phyloP scores from a whole-genome alignment of 192 early-diverging fungal species.

The Thamnidium elegans region DNA sequence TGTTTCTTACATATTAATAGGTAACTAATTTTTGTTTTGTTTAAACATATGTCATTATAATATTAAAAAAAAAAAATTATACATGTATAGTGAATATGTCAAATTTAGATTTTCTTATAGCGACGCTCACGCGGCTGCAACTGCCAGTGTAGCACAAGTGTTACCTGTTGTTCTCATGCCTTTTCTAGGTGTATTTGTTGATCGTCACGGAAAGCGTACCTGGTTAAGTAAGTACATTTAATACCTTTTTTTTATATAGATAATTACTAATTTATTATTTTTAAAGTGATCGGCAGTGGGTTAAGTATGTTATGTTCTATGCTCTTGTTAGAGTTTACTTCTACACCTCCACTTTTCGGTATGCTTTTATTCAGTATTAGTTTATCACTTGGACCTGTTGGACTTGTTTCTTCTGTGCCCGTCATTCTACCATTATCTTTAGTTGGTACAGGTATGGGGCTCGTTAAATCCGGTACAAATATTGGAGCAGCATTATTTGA shows the following conservation, averaged over 20 bases:
- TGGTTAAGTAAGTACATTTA: slow-evolving; percentile 37
- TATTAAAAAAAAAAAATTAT: no score
- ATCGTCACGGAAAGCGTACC: slow-evolving; percentile 61
- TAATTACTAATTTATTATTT: neutral
- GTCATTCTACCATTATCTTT: slow-evolving; percentile 52
- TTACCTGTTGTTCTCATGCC: slow-evolving; percentile 69
- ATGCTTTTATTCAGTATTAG: slow-evolving; percentile 57
- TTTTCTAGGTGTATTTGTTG: slow-evolving; percentile 67
- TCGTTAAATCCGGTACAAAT: slow-evolving; percentile 63
- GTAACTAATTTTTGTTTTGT: slow-evolving; percentile 23
- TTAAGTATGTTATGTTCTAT: slow-evolving; percentile 22
- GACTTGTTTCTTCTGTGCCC: slow-evolving; percentile 55
- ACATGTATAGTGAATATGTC: slow-evolving; percentile 57
- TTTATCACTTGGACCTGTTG: slow-evolving; percentile 57
- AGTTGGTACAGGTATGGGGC: slow-evolving; percentile 57
- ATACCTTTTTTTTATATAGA: slow-evolving; percentile 1
- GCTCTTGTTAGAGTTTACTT: slow-evolving; percentile 51
- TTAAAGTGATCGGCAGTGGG: slow-evolving; percentile 33
- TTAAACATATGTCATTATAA: neutral
- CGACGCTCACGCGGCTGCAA: slow-evolving; percentile 62
- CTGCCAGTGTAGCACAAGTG: slow-evolving; percentile 64
- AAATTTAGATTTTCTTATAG: slow-evolving; percentile 63
- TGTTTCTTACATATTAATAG: slow-evolving; percentile 66
- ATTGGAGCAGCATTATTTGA: slow-evolving; percentile 60
- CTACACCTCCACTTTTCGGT: slow-evolving; percentile 49